Evolutionary conservation across 1,284 basidiomycete species (phyloP), one percentile per base, ranked within the genome.

Genomic region (Bjerkandera adusta): DNA sequence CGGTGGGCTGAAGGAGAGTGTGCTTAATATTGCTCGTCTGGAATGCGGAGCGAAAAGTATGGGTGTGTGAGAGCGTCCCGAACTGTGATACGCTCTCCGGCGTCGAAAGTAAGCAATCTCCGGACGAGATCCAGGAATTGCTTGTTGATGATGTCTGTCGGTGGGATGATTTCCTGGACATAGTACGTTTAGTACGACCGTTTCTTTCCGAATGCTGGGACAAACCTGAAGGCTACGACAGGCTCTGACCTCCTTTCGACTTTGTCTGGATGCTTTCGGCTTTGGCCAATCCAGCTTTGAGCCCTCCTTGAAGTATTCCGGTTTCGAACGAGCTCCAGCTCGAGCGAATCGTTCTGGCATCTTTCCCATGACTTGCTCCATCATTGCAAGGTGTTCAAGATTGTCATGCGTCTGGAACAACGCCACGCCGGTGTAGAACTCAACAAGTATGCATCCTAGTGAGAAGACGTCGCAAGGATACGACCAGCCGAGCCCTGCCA

Each of bases 351-450:
- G 81, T 36, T 87, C 83, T 0, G 95, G 93, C 85, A 99, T 95
- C 68, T 86, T 89, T 51, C 96, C 97, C 83, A 99, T 96, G 27
- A 99, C 97, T 56, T 90, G 85, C 68, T 99, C 95, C 97, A 99
- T 99, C 97, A 99, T 99, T 35, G 97, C 97, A 5, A 99, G 82
- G 66, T 99, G 97, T 64, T 99, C 97, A 10, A 99, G 79, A 65
- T 99, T 99, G 70, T 99, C 96, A 63, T 98, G 96, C 0, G 97
- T 99, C 68, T 99, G 97, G 73, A 98, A 99, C 25, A 99, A 77
- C 3, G 97, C 97, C 36, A 96, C 85, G 27, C 97, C 97, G 2
- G 97, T 99, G 70, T 86, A 97, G 65, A 99, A 98, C 68, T 99
- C 97, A 52, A 99, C 93, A 12, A 99, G 81, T 57, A 99, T 99